Percentiles rank a stretch among this genome's conserved stretches.
Evolutionary conservation across 1,284 basidiomycete genomes (phyloP).

Genomic region (Cutaneotrichosporon spelunceum): DNA sequence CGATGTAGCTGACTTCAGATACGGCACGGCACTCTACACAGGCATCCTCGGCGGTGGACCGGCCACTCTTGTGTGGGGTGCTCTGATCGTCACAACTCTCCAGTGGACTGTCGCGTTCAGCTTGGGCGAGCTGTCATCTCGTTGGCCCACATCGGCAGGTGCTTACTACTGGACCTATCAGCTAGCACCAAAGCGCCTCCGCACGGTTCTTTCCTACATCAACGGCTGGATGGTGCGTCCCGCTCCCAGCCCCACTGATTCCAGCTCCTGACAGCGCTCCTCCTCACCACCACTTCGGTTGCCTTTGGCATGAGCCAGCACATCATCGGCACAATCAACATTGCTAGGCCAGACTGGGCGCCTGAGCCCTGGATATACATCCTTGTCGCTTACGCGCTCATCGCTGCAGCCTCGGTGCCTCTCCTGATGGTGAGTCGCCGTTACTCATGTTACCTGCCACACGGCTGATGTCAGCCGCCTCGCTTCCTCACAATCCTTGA

Average conservation of each 20-base stretch:
- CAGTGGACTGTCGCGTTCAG: slow-evolving; percentile 19
- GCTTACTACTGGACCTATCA: slow-evolving; percentile 26
- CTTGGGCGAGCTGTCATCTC: slow-evolving; percentile 18
- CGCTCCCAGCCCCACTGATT: background rate
- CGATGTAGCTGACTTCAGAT: background rate
- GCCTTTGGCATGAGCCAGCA: slow-evolving; percentile 21
- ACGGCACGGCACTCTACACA: slow-evolving; percentile 12
- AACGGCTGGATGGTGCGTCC: slow-evolving; percentile 18
- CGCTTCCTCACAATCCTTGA: slow-evolving; percentile 14
- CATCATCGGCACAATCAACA: slow-evolving; percentile 21
- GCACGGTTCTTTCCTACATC: slow-evolving; percentile 21
- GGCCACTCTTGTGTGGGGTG: slow-evolving; percentile 18
- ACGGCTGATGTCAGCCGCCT: background rate
- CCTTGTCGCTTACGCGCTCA: slow-evolving; percentile 17
- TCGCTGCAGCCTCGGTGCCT: slow-evolving; percentile 14
- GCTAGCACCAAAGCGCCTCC: slow-evolving; percentile 17
- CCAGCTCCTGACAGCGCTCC: slow-evolving; percentile 18
- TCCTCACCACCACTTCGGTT: slow-evolving; percentile 16
- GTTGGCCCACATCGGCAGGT: slow-evolving; percentile 21
- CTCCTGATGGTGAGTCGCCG: slow-evolving; percentile 7
- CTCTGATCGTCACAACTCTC: slow-evolving; percentile 16
- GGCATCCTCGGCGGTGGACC: slow-evolving; percentile 21
- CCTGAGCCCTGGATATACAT: slow-evolving; percentile 19
- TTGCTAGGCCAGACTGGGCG: slow-evolving; percentile 18
- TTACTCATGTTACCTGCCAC: background rate